A percentile compares a stretch with the other conserved stretches of the same genome.
phyloP scores from a whole-genome alignment of 805 yeast species.

The Myxozyma monticola region DNA sequence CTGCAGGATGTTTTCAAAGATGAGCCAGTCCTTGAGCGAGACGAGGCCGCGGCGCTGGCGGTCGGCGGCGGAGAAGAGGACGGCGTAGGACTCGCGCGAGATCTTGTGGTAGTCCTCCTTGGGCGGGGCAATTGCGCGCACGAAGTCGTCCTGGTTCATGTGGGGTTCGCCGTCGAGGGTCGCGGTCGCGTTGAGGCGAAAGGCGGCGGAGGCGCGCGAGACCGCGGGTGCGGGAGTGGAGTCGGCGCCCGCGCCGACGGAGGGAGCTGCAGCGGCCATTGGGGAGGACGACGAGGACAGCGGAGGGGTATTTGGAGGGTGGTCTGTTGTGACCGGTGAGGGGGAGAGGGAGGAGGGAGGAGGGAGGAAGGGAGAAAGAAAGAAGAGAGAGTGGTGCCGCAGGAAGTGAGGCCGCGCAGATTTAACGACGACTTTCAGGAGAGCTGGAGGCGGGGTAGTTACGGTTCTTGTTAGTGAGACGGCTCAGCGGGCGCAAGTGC shows the following conservation, averaged over 20 bases:
- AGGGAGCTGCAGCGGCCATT: conserved; percentile 1
- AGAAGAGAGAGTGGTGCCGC: too few species aligned
- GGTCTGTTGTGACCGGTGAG: neutral
- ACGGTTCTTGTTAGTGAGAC: too few species aligned
- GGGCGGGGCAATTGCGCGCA: conserved; percentile 47
- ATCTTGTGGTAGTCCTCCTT: conserved; percentile 53
- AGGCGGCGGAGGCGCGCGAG: conserved; percentile 11
- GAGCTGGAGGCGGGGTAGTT: too few species aligned
- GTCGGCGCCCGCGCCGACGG: neutral
- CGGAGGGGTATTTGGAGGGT: neutral
- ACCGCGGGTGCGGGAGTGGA: neutral
- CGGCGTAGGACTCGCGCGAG: conserved; percentile 60
- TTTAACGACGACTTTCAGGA: too few species aligned
- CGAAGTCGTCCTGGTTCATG: conserved; percentile 45
- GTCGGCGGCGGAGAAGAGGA: conserved; percentile 82
- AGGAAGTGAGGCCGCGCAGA: too few species aligned
- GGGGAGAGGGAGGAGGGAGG: neutral
- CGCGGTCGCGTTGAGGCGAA: conserved; percentile 18
- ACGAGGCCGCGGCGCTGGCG: conserved; percentile 66
- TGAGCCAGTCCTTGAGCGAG: conserved; percentile 68
- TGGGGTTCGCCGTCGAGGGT: conserved; percentile 35
- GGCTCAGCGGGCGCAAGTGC: too few species aligned
- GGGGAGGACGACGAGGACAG: neutral
- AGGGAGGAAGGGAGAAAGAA: too few species aligned
- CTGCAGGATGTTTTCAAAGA: conserved; percentile 59